phyloP scores from a whole-genome alignment of 805 yeast genomes.

The Kregervanrija delftensis region DNA sequence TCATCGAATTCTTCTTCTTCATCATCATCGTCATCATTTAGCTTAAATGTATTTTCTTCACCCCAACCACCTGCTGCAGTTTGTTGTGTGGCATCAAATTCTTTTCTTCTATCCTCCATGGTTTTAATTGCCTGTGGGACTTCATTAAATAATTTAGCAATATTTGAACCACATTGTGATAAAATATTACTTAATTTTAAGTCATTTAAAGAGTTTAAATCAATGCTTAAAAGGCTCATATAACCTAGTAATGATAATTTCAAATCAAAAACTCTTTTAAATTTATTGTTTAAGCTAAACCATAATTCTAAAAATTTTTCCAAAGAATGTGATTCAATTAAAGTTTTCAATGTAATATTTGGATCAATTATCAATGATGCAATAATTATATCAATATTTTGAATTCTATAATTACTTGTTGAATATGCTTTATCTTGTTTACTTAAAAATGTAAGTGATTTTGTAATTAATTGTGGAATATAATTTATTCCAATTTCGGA shows the following conservation, averaged over 20 bases:
- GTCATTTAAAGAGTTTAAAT: slow-evolving; percentile 12
- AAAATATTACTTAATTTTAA: slow-evolving; percentile 28
- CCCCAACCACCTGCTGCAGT: slow-evolving; percentile 11
- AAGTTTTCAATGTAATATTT: slow-evolving; percentile 38
- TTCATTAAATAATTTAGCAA: slow-evolving; percentile 47
- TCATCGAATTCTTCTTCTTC: slow-evolving; percentile 21
- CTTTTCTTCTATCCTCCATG: slow-evolving; percentile 56
- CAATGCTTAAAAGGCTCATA: slow-evolving; percentile 38
- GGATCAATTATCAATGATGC: slow-evolving; percentile 61
- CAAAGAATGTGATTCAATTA: slow-evolving; percentile 39
- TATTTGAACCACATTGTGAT: slow-evolving; percentile 43
- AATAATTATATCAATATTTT: slow-evolving; percentile 54
- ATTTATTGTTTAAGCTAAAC: slow-evolving; percentile 50
- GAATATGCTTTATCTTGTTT: slow-evolving; percentile 26
- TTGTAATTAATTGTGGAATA: slow-evolving; percentile 38
- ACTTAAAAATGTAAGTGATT: slow-evolving; percentile 34
- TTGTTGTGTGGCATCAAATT: slow-evolving; percentile 34
- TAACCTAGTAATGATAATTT: slow-evolving; percentile 69
- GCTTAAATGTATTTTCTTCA: slow-evolving; percentile 11
- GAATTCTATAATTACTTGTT: slow-evolving; percentile 28
- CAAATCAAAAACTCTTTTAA: slow-evolving; percentile 72
- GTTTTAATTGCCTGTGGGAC: slow-evolving; percentile 68
- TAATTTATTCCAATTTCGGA: slow-evolving; percentile 34
- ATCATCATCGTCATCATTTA: slow-evolving; percentile 20
- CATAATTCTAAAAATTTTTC: slow-evolving; percentile 55